Evolutionary conservation across 345 rosid species (phyloP), one percentile per base, ranked within the genome.

Genomic region (Syzygium oleosum): DNA sequence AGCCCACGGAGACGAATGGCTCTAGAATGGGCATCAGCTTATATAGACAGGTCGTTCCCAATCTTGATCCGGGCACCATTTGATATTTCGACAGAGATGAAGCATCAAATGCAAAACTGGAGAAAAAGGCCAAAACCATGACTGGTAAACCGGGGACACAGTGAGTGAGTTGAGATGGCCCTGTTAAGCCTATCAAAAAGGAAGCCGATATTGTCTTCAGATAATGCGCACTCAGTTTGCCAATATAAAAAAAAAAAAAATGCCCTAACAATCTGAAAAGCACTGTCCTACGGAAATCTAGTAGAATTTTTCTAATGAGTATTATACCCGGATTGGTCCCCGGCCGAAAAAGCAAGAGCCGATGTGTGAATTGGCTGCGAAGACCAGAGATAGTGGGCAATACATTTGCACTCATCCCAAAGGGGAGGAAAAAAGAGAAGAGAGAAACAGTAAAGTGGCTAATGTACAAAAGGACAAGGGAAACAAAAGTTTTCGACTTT

Each of bases 401-500:
- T 17, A 2, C 80, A 34, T 34, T 41, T 73, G 80, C 54, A 49
- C 78, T 63, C 87, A 27, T 73, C 41, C 87, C 84, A 29, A 49
- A 90, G 92, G 88, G 90, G 92, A 77, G 87, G 54, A 49, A 23
- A 21, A 21, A 41, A 27, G 3, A 85, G 54, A 34, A 5, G 46
- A 16, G 73, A 63, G 46, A 29, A 29, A 87, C 59, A 87, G 88
- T 86, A 85, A 87, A 27, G 92, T 87, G 91, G 86, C 89, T 88
- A 79, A 86, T 73, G 43, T 53, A 80, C 89, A 90, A 89, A 90
- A 92, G 84, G 88, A 93, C 93, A 91, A 93, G 83, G 84, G 25
- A 88, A 93, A 55, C 16, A n/a, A 58, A 84, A 89, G 90, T 89
- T 89, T 91, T 89, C 8, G 90, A 89, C 92, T 91, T 94, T 90